A percentile compares a stretch with the other conserved stretches of the same genome.
phyloP scores from a whole-genome alignment of 1,139 yeast species.

The Pichia sp. region DNA sequence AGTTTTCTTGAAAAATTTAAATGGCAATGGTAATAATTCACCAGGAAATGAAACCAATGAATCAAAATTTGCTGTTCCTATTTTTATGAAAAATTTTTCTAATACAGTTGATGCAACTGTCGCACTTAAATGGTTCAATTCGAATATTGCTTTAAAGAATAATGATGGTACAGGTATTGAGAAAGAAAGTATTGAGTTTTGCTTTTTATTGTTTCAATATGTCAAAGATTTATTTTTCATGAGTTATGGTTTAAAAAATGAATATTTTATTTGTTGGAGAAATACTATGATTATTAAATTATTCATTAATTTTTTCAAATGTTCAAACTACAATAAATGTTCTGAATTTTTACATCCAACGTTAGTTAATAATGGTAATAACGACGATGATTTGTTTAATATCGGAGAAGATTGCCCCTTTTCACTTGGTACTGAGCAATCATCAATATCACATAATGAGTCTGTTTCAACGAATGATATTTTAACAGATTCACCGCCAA shows the following conservation, averaged over 20 bases:
- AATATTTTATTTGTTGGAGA: constrained; percentile 27
- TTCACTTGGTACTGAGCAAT: background rate
- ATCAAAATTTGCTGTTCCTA: constrained; percentile 20
- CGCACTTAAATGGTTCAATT: constrained; percentile 30
- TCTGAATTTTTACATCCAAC: constrained; percentile 9
- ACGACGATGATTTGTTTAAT: background rate
- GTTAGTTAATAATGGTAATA: background rate
- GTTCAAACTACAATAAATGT: constrained; percentile 12
- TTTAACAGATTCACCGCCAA: background rate
- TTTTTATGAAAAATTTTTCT: constrained; percentile 20
- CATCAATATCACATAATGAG: too few relatives aligned
- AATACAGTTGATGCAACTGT: constrained; percentile 29
- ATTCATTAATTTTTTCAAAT: constrained; percentile 27
- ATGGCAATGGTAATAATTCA: constrained; percentile 18
- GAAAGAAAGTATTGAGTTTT: constrained; percentile 14
- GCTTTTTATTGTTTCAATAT: constrained; percentile 24
- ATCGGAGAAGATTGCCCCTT: background rate
- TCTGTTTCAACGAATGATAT: background rate
- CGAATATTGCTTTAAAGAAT: constrained; percentile 11
- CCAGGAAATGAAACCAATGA: too few relatives aligned
- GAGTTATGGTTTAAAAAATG: constrained; percentile 18
- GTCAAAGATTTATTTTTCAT: constrained; percentile 25
- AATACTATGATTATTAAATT: constrained; percentile 24
- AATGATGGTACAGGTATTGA: background rate
- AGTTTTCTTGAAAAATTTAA: constrained; percentile 24